Evolutionary conservation across 2,329 filamentous ascomycete genomes (phyloP).

Genomic region (Diaporthe amygdali): DNA sequence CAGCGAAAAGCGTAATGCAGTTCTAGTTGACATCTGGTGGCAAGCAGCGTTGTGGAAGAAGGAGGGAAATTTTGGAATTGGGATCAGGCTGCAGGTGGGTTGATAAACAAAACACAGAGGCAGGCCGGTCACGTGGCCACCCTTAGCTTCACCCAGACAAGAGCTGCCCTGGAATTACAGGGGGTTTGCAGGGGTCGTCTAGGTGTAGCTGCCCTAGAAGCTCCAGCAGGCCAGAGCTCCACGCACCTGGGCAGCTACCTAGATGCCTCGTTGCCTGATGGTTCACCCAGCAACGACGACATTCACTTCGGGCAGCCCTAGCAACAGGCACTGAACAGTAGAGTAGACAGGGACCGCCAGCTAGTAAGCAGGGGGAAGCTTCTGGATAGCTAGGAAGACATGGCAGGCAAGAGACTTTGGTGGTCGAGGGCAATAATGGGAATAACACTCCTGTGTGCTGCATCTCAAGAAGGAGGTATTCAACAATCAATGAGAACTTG

Average conservation of each 20-base stretch:
- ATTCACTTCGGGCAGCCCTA: not conserved
- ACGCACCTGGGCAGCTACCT: not conserved
- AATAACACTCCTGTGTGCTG: not conserved
- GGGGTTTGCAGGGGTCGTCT: not conserved
- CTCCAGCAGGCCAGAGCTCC: not conserved
- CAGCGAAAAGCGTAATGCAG: conserved; percentile 12
- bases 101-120: not conserved
- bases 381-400: not conserved
- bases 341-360: not conserved
- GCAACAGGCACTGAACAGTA: not conserved
- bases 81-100: not conserved
- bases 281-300: not conserved
- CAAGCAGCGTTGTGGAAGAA: not conserved
- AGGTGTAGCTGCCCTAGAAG: not conserved
- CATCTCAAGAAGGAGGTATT: not conserved
- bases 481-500: not conserved
- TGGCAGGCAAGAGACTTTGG: not conserved
- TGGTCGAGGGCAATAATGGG: not conserved
- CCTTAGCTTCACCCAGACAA: not conserved
- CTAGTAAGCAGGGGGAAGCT: not conserved
- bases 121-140: not conserved
- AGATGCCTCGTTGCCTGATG: not conserved
- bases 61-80: not conserved
- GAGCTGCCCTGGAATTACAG: not conserved
- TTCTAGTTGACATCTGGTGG: conserved; percentile 9